Conservation (phyloP, 169 alveolate species). For the Cryptosporidium canis region DNA sequence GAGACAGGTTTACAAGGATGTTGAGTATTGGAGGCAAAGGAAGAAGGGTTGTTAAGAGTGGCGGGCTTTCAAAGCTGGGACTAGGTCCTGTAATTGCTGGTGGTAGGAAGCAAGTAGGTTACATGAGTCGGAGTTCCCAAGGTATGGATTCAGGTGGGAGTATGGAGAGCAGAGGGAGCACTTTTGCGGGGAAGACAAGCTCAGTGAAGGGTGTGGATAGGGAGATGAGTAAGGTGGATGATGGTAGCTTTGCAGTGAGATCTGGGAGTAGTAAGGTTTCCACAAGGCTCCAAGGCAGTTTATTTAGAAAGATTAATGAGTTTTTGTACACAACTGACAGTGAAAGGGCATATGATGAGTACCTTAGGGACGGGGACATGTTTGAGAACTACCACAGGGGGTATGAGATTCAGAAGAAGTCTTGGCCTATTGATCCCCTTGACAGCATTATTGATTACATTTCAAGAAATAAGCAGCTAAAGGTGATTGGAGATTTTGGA, state of each 20-base stretch:
- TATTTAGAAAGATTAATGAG: slow-evolving; percentile 78
- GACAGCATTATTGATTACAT: slow-evolving; percentile 71
- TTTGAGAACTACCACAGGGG: slow-evolving; percentile 80
- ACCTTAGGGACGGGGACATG: slow-evolving; percentile 72
- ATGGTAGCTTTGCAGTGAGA: background rate
- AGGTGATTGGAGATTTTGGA: slow-evolving; percentile 79
- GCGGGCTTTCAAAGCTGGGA: background rate
- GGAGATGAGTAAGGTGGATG: background rate
- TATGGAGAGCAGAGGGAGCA: background rate
- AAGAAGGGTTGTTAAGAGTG: background rate
- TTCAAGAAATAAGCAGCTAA: background rate
- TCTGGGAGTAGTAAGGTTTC: background rate
- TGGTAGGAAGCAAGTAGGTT: background rate
- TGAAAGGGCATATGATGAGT: slow-evolving; percentile 72
- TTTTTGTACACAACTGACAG: slow-evolving; percentile 75
- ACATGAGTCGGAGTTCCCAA: background rate
- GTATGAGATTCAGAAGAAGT: slow-evolving; percentile 74
- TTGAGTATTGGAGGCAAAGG: background rate
- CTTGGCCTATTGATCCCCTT: slow-evolving; percentile 80
- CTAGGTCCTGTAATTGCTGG: background rate
- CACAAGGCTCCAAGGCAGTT: slow-evolving; percentile 76
- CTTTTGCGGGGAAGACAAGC: background rate
- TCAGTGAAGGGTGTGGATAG: background rate
- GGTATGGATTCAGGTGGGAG: background rate
- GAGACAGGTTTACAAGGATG: background rate